These are phyloP conservation scores for Gnomoniopsis sp. DNA, from an alignment of 2,329 filamentous ascomycete species.

Conservation along the genomic window DNA sequence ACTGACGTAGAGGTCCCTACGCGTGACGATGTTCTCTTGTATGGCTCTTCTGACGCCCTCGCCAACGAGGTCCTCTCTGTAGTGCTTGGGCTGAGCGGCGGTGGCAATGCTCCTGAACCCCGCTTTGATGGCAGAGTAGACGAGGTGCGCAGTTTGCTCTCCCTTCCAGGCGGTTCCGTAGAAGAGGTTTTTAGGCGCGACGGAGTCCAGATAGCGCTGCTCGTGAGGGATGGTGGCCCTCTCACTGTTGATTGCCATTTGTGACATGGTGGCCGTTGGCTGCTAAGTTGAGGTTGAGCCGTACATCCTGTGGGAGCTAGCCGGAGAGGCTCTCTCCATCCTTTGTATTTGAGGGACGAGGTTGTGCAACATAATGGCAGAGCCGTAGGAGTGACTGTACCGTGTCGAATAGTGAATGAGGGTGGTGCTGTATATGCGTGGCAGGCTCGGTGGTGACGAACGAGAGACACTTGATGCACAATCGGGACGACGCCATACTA, in stretches of 20 bases:
- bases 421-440: too few species aligned
- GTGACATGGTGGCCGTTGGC: too few species aligned
- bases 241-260: constrained; percentile 9
- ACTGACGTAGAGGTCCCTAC: constrained; percentile 59
- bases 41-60: constrained; percentile 63
- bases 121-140: constrained; percentile 62
- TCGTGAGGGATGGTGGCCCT: background rate
- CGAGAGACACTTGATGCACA: too few species aligned
- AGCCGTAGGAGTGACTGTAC: too few species aligned
- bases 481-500: too few species aligned
- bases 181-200: constrained; percentile 38
- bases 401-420: too few species aligned
- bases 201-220: background rate
- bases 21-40: constrained; percentile 50
- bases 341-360: too few species aligned
- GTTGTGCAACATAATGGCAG: too few species aligned
- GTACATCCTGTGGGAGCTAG: too few species aligned
- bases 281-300: too few species aligned
- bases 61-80: constrained; percentile 69
- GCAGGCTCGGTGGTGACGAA: too few species aligned
- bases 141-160: constrained; percentile 61
- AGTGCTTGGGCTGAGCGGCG: constrained; percentile 74
- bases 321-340: too few species aligned
- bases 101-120: constrained; percentile 77
- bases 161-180: constrained; percentile 91